Evolutionary conservation across 352 stramenopile genomes (phyloP), one percentile per base, ranked within the genome.

Genomic region (Globisporangium lucens): DNA sequence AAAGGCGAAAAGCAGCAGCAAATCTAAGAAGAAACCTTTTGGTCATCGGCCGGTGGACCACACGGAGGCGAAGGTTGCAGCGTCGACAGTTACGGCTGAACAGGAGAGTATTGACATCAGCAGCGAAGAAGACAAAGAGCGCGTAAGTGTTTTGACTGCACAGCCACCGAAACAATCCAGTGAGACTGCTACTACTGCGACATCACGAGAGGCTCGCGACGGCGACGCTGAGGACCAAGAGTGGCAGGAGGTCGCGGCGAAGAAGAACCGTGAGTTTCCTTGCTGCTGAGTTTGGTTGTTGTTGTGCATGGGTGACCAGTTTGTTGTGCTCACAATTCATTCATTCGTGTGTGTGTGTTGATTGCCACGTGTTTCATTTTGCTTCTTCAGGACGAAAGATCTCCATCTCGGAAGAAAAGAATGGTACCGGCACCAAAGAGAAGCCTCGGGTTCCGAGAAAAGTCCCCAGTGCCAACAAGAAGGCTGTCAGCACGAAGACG

Each of bases 1-100:
- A 55, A 87, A 78, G 41, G 30, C 68, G 15, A 53, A 47, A 24
- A 46, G 59, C 10, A 61, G 43, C 29, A 58, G 56, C 56, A 58
- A 60, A 24, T 56, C 12, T 17, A 82, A 80, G 59, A 83, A 77
- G 30, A 78, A 82, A 56, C n/a, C 30, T 43, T 29, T 3, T 4
- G 35, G 10, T 12, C 4, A 63, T 56, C 36, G 9, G 0, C n/a
- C 13, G 1, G 55, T 17, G 5, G 20, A 41, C n/a, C 15, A 10
- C 24, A 27, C 20, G 15, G 55, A 55, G 62, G 20, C 3, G 24
- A 47, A 4, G 0, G 8, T 17, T 17, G 12, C 12, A 13, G 53
- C 52, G 27, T 13, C 3, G 24, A 47, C 8, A 0, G 8, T 33
- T 43, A 56, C 38, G 2, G 33, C 27, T 36, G 24, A 38, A 10